Evolutionary conservation across 805 yeast genomes (phyloP), one percentile per base, ranked within the genome.

Genomic region (Metschnikowia lachancei): DNA sequence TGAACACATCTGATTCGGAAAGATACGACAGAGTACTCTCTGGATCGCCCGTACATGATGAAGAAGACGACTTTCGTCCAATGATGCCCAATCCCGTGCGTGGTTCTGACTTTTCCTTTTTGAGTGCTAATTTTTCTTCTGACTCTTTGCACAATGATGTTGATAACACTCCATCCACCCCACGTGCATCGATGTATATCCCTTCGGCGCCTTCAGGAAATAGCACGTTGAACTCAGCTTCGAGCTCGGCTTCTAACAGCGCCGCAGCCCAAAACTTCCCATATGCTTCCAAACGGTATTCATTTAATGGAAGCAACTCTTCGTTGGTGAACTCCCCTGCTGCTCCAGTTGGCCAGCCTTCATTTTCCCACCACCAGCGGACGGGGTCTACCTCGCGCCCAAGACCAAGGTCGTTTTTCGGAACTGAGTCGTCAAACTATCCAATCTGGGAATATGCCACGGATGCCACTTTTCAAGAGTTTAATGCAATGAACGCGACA

Each of bases 61-160:
- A 38, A 10, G 49, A 45, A 2, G 37, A 39, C 11, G 49, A 45
- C 14, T 24, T 26, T n/a, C 36, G 43, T 9, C 40, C 42, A 2
- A 35, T 41, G 19, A 13, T 43, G 18, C 26, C 49, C 12, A 14
- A 9, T 18, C 33, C 45, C 13, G 45, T 46, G 31, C 49, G 45
- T 16, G 43, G 40, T n/a, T 53, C 61, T 12, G 67, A 64, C 52
- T 48, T 69, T n/a, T 48, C 61, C 3, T 58, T 54, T 36, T 55
- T 71, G 17, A 67, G 74, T 45, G 67, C 72, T 38, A 72, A 72
- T 53, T 72, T 72, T 53, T 67, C 73, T 9, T 52, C 70, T 2
- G 73, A 69, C 35, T 67, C 72, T 1, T 38, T 67, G 4, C 50
- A 50, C 14, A 57, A 38, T 22, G 47, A 39, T 30, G 31, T 42